Base-by-base conservation (phyloP, 2,329 filamentous ascomycete genomes). In the Botrytis pseudocinerea region DNA sequence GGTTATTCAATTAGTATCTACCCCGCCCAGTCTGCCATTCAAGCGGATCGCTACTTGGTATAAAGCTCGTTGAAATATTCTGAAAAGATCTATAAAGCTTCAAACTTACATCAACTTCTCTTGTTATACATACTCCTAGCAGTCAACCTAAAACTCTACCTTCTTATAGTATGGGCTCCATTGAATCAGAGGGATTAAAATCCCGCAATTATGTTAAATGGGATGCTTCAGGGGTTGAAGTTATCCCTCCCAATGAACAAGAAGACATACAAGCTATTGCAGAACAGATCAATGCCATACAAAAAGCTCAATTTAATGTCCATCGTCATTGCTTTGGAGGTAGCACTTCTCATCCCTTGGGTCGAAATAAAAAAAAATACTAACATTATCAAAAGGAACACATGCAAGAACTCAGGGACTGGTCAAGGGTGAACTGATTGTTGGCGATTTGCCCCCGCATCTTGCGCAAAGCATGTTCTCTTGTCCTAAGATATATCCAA, bases 371-470 rank as follows among this genome's bases (percentile, higher is more conserved):
- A 32, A 32, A 32, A 2, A 32, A 42, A 25, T 57, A 25, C 63
- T 62, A 44, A 69, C 25, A 54, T 57, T 22, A 22, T 46, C 44
- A 35, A 46, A 9, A 77, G 82, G 83, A 28, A 86, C 83, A 1
- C 85, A 86, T 76, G 80, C 83, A 59, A 82, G 84, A 70, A 85
- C 84, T 0, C 84, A 86, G 76, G 83, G 83, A 42, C 81, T 86
- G 60, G 82, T 86, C 32, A 85, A 86, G 78, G 85, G 83, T 61
- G 84, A 82, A 20, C 82, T 85, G 65, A 81, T 83, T 25, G 82
- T 86, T 2, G 73, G 78, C 68, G 81, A 84, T 59, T 80, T 87
- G 20, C 83, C 84, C 0, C 73, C 79, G 28, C 82, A 86, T 73
- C 81, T 86, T 35, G 82, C 82, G 48, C 83, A 85, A 77, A 82